phyloP scores from a whole-genome alignment of 176 grass and related monocot species.

The Juncus effusus region DNA sequence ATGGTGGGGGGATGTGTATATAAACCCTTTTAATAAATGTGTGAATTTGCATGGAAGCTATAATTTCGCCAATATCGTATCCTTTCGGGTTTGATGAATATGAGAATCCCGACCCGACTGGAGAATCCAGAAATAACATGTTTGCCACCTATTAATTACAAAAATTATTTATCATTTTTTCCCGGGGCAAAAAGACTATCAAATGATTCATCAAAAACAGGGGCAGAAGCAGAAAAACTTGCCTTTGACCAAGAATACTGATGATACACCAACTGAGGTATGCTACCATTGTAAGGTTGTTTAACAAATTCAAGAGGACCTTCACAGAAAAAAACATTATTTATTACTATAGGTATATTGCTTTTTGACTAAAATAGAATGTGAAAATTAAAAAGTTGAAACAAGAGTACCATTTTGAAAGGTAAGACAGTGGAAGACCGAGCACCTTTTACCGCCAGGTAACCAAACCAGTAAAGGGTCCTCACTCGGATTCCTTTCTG shows the following conservation, averaged over 20 bases:
- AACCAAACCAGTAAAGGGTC: conserved; percentile 43
- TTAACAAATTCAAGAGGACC: conserved; percentile 38
- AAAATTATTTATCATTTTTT: not conserved
- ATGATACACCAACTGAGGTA: conserved; percentile 34
- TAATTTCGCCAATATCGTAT: conserved; percentile 37
- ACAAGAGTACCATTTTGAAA: conserved; percentile 30
- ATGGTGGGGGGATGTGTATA: not conserved
- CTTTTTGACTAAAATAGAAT: not conserved
- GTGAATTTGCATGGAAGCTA: conserved; percentile 35
- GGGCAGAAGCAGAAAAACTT: not conserved
- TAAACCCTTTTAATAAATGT: conserved; percentile 31
- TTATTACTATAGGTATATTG: not conserved
- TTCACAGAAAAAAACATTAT: not conserved
- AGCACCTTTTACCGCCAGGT: conserved; percentile 36
- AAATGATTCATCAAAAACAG: not conserved
- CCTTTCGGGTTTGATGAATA: conserved; percentile 38
- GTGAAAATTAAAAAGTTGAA: not conserved
- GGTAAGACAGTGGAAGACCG: conserved; percentile 17
- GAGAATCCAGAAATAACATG: conserved; percentile 61
- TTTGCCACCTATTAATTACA: conserved; percentile 35
- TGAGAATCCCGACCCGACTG: conserved; percentile 59
- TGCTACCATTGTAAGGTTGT: conserved; percentile 23
- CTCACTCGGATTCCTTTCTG: conserved; percentile 37
- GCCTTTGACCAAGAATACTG: conserved; percentile 49
- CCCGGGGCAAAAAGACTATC: not conserved